A percentile compares a stretch with the other conserved stretches of the same genome.
phyloP scores from a whole-genome alignment of 2,329 filamentous ascomycete genomes.

The Amylocarpus encephaloides region DNA sequence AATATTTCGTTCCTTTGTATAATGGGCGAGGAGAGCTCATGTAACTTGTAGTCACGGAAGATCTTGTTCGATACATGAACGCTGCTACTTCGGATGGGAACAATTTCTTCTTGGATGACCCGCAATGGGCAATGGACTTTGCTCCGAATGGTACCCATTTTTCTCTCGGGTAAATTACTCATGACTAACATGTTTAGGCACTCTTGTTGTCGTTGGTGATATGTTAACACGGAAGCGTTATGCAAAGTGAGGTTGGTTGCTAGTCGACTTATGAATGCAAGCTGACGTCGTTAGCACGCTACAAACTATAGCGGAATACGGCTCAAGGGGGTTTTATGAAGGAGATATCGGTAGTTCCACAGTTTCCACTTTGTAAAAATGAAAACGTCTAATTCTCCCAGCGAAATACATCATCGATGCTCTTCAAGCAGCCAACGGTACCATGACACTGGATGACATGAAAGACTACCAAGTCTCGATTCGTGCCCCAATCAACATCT shows the following conservation, averaged over 20 bases:
- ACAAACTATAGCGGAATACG: conserved; percentile 53
- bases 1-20: neutral
- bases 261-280: neutral
- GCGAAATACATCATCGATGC: conserved; percentile 55
- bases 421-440: conserved; percentile 52
- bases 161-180: neutral
- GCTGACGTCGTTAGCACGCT: conserved; percentile 42
- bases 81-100: conserved; percentile 38
- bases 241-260: conserved; percentile 39
- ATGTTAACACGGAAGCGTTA: conserved; percentile 59
- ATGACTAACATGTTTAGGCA: conserved; percentile 34
- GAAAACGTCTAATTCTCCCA: conserved; percentile 8
- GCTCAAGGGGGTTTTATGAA: conserved; percentile 55
- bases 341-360: conserved; percentile 42
- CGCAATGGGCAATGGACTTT: conserved; percentile 62
- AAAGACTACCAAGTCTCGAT: conserved; percentile 58
- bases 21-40: conserved; percentile 12
- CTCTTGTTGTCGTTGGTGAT: conserved; percentile 52
- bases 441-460: conserved; percentile 57
- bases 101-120: conserved; percentile 55
- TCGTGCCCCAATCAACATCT: conserved; percentile 55
- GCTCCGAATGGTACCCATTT: conserved; percentile 51
- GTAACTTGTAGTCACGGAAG: conserved; percentile 51
- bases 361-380: neutral
- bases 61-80: conserved; percentile 69